These are phyloP conservation scores for Tulasnella sp. DNA, from an alignment of 768 basidiomycete genomes.

Conservation along the genomic window DNA sequence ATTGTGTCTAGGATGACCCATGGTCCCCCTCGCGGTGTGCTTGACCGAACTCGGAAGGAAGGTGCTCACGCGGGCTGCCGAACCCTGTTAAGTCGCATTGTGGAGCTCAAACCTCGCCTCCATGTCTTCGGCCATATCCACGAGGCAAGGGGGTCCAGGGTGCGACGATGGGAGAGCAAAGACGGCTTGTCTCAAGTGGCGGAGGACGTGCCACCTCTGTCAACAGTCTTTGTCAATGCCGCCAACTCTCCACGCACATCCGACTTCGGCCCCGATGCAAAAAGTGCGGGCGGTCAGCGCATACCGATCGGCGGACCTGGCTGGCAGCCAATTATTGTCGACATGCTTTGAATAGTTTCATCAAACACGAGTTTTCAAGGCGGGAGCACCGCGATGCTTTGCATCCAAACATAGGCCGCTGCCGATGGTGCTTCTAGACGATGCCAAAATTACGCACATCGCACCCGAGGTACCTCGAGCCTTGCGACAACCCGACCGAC, in stretches of 20 bases:
- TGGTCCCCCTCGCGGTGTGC: constrained; percentile 20
- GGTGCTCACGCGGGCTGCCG: constrained; percentile 21
- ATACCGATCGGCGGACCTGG: constrained; percentile 6
- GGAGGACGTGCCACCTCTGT: neutral
- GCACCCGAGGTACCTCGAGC: too few species aligned
- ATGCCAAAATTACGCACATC: neutral
- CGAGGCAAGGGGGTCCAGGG: constrained; percentile 19
- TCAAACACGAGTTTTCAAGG: neutral
- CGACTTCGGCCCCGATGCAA: neutral
- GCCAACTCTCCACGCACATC: constrained; percentile 17
- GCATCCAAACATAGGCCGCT: neutral
- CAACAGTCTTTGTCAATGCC: constrained; percentile 26
- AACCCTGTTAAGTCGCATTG: constrained; percentile 1
- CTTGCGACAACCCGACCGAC: too few species aligned
- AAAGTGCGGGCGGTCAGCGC: neutral
- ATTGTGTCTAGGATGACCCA: constrained; percentile 15
- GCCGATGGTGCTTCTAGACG: neutral
- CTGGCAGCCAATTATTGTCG: constrained; percentile 28
- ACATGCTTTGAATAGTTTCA: neutral
- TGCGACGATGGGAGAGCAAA: neutral
- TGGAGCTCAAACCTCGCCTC: constrained; percentile 11
- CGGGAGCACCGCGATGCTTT: neutral
- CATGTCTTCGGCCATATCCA: constrained; percentile 30
- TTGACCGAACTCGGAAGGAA: constrained; percentile 18
- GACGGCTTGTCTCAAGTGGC: neutral